phyloP scores from a whole-genome alignment of 306 rosid species.

The Rosa multiflora region DNA sequence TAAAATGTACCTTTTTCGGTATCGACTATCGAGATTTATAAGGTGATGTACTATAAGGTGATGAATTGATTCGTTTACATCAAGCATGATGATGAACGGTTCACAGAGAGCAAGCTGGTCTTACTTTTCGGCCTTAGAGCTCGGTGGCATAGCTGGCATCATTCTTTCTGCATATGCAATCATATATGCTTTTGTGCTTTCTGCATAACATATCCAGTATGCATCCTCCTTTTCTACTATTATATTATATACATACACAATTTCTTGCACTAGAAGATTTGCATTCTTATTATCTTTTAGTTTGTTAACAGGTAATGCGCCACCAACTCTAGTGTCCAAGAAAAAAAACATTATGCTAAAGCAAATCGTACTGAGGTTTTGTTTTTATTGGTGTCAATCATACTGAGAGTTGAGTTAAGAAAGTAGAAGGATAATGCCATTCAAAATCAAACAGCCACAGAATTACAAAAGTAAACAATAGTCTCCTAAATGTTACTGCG shows the following conservation, averaged over 20 bases:
- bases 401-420: neutral
- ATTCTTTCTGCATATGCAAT: neutral
- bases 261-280: neutral
- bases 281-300: neutral
- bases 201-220: neutral
- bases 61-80: constrained; percentile 1
- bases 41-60: neutral
- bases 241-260: neutral
- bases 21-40: neutral
- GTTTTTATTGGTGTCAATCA: neutral
- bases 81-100: neutral
- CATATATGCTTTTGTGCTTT: neutral
- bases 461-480: neutral
- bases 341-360: neutral
- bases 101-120: neutral
- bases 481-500: neutral
- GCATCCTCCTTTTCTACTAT: neutral
- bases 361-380: neutral
- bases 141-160: neutral
- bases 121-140: neutral
- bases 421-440: neutral
- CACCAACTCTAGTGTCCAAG: neutral
- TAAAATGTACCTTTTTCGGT: neutral
- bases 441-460: neutral
- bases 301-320: neutral